These are phyloP conservation scores for Trichothecium sympodiale DNA, from an alignment of 2,329 filamentous ascomycete species.

Conservation along the genomic window DNA sequence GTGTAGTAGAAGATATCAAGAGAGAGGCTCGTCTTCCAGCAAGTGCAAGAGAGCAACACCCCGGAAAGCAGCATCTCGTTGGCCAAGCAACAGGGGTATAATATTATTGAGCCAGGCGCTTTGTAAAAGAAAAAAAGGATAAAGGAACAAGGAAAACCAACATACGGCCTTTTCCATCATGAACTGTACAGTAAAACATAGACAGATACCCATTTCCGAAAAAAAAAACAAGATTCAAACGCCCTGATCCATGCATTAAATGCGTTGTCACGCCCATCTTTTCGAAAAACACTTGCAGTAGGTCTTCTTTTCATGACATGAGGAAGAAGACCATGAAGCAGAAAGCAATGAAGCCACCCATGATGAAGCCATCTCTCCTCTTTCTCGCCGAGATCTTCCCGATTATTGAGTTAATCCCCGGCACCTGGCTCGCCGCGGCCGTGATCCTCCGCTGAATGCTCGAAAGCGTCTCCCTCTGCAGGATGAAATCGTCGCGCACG, in stretches of 20 bases:
- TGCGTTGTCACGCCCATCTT: neutral
- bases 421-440: conserved; percentile 78
- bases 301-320: conserved; percentile 29
- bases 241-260: conserved; percentile 14
- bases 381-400: conserved; percentile 89
- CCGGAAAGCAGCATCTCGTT: conserved; percentile 6
- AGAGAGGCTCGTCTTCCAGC: conserved; percentile 22
- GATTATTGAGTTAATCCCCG: conserved; percentile 86
- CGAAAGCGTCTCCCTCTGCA: conserved; percentile 78
- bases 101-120: neutral
- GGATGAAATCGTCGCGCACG: conserved; percentile 79
- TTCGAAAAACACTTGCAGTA: neutral
- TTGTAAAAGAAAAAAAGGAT: neutral
- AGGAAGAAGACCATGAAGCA: conserved; percentile 85
- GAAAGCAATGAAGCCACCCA: conserved; percentile 82
- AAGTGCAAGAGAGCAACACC: conserved; percentile 20
- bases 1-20: conserved; percentile 48
- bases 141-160: conserved; percentile 2
- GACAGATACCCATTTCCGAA: conserved; percentile 19
- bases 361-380: conserved; percentile 85
- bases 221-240: conserved; percentile 12
- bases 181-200: conserved; percentile 20
- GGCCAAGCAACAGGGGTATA: neutral
- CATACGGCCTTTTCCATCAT: no score
- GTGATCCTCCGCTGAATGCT: conserved; percentile 89